Conservation (phyloP, 352 stramenopile genomes). For the Globisporangium cylindrosporum region DNA sequence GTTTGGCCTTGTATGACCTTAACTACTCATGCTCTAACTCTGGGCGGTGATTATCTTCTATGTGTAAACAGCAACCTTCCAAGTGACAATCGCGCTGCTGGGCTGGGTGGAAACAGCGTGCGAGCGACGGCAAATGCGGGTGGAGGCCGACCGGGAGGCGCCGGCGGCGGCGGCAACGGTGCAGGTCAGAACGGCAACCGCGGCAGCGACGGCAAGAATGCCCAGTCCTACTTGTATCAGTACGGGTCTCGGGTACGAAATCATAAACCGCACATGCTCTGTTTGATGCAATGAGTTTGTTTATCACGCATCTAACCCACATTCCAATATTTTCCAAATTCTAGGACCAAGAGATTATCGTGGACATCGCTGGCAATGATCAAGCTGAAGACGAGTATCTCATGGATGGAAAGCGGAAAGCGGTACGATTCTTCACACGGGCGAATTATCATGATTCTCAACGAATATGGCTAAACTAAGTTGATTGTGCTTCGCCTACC, state of each 20-base stretch:
- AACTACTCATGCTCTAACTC: not conserved
- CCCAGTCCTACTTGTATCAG: constrained; percentile 80
- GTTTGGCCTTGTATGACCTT: not conserved
- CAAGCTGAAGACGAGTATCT: constrained; percentile 81
- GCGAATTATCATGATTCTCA: not conserved
- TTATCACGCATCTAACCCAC: not conserved
- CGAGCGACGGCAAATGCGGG: constrained; percentile 29
- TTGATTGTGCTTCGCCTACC: not conserved
- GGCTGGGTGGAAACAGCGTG: constrained; percentile 66
- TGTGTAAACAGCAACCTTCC: constrained; percentile 55
- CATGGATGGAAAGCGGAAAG: constrained; percentile 66
- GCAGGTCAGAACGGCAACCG: constrained; percentile 27
- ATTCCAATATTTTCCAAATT: too few species aligned
- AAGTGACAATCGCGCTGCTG: constrained; percentile 82
- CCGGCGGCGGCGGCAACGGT: constrained; percentile 40
- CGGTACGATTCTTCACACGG: constrained; percentile 20
- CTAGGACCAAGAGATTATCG: constrained; percentile 81
- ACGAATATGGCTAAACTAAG: not conserved
- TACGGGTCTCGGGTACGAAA: constrained; percentile 54
- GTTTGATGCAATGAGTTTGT: not conserved
- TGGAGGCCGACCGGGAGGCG: constrained; percentile 32
- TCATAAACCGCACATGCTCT: not conserved
- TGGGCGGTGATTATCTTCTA: not conserved
- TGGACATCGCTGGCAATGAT: constrained; percentile 79
- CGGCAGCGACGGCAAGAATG: constrained; percentile 57